These are phyloP conservation scores for Sphagnum tenellum DNA, from an alignment of 225 moss, liverwort and hornwort genomes.

Conservation along the genomic window DNA sequence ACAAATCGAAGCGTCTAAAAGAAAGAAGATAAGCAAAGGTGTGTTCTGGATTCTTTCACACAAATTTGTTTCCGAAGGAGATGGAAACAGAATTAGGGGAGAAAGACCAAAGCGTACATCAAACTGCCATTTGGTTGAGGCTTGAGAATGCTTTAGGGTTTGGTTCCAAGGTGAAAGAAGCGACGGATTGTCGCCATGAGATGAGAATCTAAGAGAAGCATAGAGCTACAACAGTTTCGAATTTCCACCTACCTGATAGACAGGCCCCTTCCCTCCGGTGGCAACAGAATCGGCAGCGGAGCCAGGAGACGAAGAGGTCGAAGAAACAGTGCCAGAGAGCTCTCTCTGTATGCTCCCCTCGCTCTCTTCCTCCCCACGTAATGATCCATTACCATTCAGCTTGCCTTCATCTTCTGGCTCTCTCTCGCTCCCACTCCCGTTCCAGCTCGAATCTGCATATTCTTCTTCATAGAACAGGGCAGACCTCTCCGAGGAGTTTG, in stretches of 20 bases:
- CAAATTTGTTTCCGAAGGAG: too few relatives aligned
- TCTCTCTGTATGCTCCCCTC: slow-evolving; percentile 20
- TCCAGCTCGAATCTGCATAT: not conserved
- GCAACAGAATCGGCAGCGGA: slow-evolving; percentile 37
- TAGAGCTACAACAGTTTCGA: too few relatives aligned
- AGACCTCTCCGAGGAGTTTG: slow-evolving; percentile 9
- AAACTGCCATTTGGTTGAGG: too few relatives aligned
- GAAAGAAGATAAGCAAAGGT: too few relatives aligned
- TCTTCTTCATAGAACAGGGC: slow-evolving; percentile 26
- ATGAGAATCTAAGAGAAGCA: too few relatives aligned
- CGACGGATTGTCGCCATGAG: too few relatives aligned
- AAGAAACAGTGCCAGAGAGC: slow-evolving; percentile 21
- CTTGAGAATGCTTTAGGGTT: too few relatives aligned
- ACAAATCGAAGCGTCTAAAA: too few relatives aligned
- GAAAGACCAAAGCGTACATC: too few relatives aligned
- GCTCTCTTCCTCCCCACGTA: slow-evolving; percentile 19
- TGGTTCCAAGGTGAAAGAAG: too few relatives aligned
- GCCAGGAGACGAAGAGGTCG: slow-evolving; percentile 7
- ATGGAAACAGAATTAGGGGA: too few relatives aligned
- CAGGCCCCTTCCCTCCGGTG: slow-evolving; percentile 58
- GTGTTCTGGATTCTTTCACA: too few relatives aligned
- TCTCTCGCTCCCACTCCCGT: not conserved
- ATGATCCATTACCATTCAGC: slow-evolving; percentile 13
- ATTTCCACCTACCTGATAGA: slow-evolving; percentile 30
- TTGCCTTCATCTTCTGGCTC: not conserved